Conservation (phyloP, 352 stramenopile species). For the Pythium rhizo-oryzae region DNA sequence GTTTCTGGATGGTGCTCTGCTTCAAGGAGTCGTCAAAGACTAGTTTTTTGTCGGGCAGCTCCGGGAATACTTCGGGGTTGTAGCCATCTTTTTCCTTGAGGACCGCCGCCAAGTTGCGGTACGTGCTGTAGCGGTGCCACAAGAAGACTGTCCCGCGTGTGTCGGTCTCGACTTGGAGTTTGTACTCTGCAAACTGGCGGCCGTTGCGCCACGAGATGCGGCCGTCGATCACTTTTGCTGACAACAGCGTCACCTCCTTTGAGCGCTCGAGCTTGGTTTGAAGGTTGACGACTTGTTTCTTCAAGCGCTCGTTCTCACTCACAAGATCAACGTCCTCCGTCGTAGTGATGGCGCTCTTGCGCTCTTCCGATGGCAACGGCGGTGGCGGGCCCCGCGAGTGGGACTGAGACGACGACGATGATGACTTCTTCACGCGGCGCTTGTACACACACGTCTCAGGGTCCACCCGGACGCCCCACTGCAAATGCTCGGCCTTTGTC, state of each 20-base stretch:
- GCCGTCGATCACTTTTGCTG: slow-evolving; percentile 39
- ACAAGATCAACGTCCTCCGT: slow-evolving; percentile 29
- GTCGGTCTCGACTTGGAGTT: slow-evolving; percentile 49
- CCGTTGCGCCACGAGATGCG: slow-evolving; percentile 38
- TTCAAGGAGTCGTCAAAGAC: slow-evolving; percentile 39
- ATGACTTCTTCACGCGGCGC: too few species aligned
- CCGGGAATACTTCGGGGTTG: slow-evolving; percentile 40
- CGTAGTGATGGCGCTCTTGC: too few species aligned
- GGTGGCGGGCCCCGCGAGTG: too few species aligned
- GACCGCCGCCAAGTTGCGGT: slow-evolving; percentile 41
- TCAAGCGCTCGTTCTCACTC: slow-evolving; percentile 38
- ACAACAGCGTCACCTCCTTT: slow-evolving; percentile 37
- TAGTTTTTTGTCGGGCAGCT: slow-evolving; percentile 50
- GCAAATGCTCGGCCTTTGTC: too few species aligned
- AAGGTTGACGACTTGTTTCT: slow-evolving; percentile 38
- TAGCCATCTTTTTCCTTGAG: slow-evolving; percentile 45
- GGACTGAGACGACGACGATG: too few species aligned
- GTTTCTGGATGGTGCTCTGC: slow-evolving; percentile 44
- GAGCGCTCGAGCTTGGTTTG: slow-evolving; percentile 42
- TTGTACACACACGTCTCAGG: too few species aligned
- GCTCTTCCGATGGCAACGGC: too few species aligned
- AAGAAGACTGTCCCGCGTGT: slow-evolving; percentile 44
- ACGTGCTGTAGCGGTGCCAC: slow-evolving; percentile 55
- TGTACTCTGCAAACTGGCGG: slow-evolving; percentile 55
- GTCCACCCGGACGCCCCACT: too few species aligned